phyloP scores from a whole-genome alignment of 495 filamentous ascomycete species.

The Neurospora sp. region DNA sequence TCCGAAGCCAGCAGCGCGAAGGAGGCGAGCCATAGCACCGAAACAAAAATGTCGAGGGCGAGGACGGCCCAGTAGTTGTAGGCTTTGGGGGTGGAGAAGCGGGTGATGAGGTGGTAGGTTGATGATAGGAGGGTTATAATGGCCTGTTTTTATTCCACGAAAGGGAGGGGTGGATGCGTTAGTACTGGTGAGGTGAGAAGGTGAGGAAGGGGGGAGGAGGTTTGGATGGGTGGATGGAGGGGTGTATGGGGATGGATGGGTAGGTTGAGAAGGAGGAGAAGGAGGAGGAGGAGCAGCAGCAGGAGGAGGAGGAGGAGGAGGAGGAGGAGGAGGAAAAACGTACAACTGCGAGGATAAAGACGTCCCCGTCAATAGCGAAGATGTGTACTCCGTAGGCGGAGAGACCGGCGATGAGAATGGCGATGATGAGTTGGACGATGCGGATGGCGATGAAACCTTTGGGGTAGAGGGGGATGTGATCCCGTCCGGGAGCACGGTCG shows the following conservation, averaged over 20 bases:
- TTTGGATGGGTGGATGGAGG: background rate
- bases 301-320: background rate
- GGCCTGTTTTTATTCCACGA: conserved; percentile 15
- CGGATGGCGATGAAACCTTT: conserved; percentile 47
- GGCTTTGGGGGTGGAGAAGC: conserved; percentile 11
- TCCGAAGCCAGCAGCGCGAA: conserved; percentile 32
- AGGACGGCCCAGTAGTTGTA: conserved; percentile 45
- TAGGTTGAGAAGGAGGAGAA: background rate
- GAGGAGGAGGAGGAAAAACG: conserved; percentile 3
- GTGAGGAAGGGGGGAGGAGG: background rate
- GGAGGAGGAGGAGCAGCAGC: too few species aligned
- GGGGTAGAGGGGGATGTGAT: conserved; percentile 37
- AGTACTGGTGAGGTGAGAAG: background rate
- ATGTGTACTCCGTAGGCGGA: conserved; percentile 48
- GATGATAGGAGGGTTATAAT: conserved; percentile 28
- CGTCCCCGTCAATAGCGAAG: conserved; percentile 19
- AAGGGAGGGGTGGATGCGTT: background rate
- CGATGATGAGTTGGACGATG: conserved; percentile 50
- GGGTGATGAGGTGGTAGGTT: conserved; percentile 33
- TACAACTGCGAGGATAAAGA: conserved; percentile 34
- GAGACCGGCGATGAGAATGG: conserved; percentile 57
- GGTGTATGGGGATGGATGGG: background rate
- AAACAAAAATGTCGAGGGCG: conserved; percentile 32
- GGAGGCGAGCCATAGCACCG: conserved; percentile 37
- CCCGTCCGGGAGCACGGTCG: conserved; percentile 23